A percentile compares a stretch with the other conserved stretches of the same genome.
These are phyloP conservation scores for Lipomyces anomalus DNA, from an alignment of 805 yeast species.

Conservation along the genomic window DNA sequence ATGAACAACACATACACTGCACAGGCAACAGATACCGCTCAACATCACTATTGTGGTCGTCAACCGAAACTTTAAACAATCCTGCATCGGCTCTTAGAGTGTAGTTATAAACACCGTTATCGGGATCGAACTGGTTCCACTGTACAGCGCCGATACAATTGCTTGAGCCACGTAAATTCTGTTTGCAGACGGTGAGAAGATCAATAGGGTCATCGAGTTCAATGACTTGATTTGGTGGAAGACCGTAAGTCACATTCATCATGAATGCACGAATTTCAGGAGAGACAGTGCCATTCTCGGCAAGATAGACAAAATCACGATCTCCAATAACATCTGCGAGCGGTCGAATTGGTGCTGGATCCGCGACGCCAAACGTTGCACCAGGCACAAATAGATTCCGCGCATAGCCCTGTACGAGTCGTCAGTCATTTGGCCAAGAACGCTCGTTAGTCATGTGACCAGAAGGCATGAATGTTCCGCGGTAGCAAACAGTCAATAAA, in stretches of 20 bases:
- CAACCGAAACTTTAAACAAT: constrained; percentile 24
- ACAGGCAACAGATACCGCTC: constrained; percentile 32
- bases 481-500: no score
- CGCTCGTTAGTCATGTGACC: not conserved
- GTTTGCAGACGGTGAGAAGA: constrained; percentile 27
- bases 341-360: constrained; percentile 24
- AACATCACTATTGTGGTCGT: constrained; percentile 25
- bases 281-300: constrained; percentile 13
- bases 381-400: constrained; percentile 14
- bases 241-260: constrained; percentile 28
- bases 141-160: constrained; percentile 33
- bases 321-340: constrained; percentile 27
- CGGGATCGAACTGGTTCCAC: constrained; percentile 31
- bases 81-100: constrained; percentile 34
- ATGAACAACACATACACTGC: no score
- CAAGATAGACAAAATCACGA: constrained; percentile 28
- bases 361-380: constrained; percentile 32
- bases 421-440: no score
- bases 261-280: constrained; percentile 30
- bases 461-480: no score
- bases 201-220: constrained; percentile 26
- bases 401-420: constrained; percentile 12
- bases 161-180: constrained; percentile 31
- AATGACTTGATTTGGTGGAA: constrained; percentile 28
- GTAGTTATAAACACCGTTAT: constrained; percentile 30